These are phyloP conservation scores for Pistacia integerrima DNA, from an alignment of 345 rosid species.

Conservation along the genomic window DNA sequence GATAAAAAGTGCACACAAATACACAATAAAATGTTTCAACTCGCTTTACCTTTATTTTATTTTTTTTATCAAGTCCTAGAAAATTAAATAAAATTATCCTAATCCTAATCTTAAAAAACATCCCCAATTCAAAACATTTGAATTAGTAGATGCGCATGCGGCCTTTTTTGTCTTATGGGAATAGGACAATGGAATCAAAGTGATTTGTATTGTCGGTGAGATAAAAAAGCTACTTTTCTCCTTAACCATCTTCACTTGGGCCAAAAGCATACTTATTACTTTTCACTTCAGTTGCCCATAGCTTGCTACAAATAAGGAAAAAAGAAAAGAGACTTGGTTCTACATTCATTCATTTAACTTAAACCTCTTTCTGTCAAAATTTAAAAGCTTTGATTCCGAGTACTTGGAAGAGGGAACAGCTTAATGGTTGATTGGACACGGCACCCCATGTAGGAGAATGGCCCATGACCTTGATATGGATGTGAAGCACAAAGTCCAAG, in stretches of 20 bases:
- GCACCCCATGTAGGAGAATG: background rate
- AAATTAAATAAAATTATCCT: too few relatives aligned
- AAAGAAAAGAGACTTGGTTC: too few relatives aligned
- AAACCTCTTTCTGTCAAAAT: background rate
- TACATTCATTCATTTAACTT: slow-evolving; percentile 9
- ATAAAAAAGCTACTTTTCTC: background rate
- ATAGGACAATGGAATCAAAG: background rate
- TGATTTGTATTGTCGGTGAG: background rate
- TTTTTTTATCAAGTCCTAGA: too few relatives aligned
- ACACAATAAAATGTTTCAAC: too few relatives aligned
- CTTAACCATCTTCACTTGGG: background rate
- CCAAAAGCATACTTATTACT: too few relatives aligned
- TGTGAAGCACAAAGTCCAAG: background rate
- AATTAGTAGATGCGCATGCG: background rate
- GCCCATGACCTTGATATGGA: background rate
- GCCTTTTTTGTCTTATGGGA: background rate
- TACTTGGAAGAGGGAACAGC: background rate
- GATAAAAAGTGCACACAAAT: too few relatives aligned
- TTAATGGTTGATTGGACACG: background rate
- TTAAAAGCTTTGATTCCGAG: background rate
- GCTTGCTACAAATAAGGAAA: background rate
- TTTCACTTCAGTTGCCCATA: too few relatives aligned
- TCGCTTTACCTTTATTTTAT: too few relatives aligned
- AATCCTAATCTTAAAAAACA: background rate
- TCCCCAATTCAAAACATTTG: background rate